Evolutionary conservation across 2,329 filamentous ascomycete species (phyloP), one percentile per base, ranked within the genome.

Genomic region (Aureobasidium sp.): DNA sequence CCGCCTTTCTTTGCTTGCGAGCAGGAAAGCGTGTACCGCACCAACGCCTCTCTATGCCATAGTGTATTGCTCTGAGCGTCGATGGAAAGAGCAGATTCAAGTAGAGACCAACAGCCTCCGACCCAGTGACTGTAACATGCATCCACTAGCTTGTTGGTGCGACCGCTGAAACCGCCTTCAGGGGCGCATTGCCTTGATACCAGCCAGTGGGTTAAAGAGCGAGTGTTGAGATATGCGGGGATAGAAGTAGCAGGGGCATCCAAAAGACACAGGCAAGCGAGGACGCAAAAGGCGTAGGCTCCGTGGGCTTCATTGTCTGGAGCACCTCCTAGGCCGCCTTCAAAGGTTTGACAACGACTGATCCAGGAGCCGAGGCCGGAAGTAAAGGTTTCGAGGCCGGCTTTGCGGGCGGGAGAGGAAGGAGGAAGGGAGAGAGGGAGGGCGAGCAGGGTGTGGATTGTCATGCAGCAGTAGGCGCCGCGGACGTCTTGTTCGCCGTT

Each of bases 71-170:
- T 21, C 16, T 21, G 27, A 7, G 45, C 3, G 21, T 30, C 15
- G 5, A 48, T 16, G 48, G 83, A 82, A 62, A 94, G 76, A 59
- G 87, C 87, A 62, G 90, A 90, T 77, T 97, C 89, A 67, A 97
- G 80, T 66, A 99, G 77, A 49, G 93, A 88, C 90, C 92, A 99
- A 77, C 92, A 97, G 60, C 89, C 89, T 59, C 94, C 94, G 37
- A 96, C 88, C 94, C 94, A 99, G 75, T 97, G 93, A 72, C 90
- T 96, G 78, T 99, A 99, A 77, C 94, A 99, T 49, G 93, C 94
- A 74, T 99, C 94, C 34, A 97, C 94, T 36, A 99, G 82, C 77
- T 99, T 99, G 80, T 97, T 97, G 30, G 93, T 96, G 67, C 94
- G 88, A 64, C 94, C 94, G 44, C 90, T 89, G 71, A 96, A 92